phyloP scores from a whole-genome alignment of 2,329 filamentous ascomycete species.

The Penicillium sp. region DNA sequence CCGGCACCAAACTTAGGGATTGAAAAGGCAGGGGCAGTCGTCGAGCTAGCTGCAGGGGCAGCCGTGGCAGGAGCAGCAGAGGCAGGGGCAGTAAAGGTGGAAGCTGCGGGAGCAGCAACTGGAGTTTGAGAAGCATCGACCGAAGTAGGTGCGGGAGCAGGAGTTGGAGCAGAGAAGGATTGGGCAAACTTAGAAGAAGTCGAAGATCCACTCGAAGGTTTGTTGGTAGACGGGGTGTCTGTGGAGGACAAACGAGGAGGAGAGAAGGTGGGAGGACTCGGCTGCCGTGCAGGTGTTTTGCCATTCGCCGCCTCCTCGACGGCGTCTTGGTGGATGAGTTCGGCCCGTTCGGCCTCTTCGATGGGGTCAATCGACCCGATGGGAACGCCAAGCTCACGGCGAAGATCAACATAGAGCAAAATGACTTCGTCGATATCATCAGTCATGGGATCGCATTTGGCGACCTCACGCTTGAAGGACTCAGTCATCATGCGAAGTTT shows the following conservation, averaged over 20 bases:
- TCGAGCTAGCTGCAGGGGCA: not conserved
- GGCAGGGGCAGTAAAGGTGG: conserved; percentile 17
- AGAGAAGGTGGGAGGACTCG: not conserved
- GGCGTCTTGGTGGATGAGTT: not conserved
- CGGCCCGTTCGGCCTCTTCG: not conserved
- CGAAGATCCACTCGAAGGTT: conserved; percentile 11
- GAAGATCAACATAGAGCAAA: conserved; percentile 39
- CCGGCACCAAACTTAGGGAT: not conserved
- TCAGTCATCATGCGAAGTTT: conserved; percentile 38
- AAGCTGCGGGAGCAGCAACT: not conserved
- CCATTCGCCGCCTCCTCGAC: not conserved
- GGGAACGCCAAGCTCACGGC: conserved; percentile 39
- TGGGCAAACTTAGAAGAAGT: conserved; percentile 23
- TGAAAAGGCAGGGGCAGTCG: conserved; percentile 4
- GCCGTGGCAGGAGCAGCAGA: conserved; percentile 4
- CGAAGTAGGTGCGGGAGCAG: not conserved
- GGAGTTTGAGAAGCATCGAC: not conserved
- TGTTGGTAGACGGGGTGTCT: not conserved
- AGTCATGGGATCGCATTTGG: conserved; percentile 31
- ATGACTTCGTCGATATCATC: conserved; percentile 39
- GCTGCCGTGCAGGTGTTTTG: not conserved
- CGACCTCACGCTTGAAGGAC: conserved; percentile 35
- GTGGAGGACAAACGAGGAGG: not conserved
- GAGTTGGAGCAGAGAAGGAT: conserved; percentile 18
- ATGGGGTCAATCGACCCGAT: conserved; percentile 21